Evolutionary conservation across 768 basidiomycete species (phyloP), one percentile per base, ranked within the genome.

Genomic region (Russula sp.): DNA sequence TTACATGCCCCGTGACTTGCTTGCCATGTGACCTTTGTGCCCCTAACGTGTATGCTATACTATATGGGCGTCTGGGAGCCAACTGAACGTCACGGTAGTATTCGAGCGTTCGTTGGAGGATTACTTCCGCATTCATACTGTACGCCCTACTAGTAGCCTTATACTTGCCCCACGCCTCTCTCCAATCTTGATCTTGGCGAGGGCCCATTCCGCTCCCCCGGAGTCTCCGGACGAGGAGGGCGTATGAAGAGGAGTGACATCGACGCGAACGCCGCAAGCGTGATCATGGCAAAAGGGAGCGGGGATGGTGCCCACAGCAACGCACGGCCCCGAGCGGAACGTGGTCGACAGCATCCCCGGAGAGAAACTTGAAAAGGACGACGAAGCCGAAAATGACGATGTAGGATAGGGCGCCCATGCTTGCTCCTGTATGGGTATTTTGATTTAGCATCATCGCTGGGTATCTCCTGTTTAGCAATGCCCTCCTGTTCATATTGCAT

Each of bases 161-260:
- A n/a, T 52, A 40, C 31, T 47, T 69, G 64, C 44, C 61, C 61
- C 63, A 59, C 47, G 18, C 61, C 48, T 57, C 66, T 67, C 58
- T 54, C 59, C 10, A 54, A 44, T 42, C 61, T 64, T 45, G 55
- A 40, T 35, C 11, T 51, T 14, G 52, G 57, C 44, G 32, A 64
- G 10, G 20, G 55, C 10, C 14, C 59, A 9, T 55, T 58, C 40
- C 62, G 48, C 39, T 57, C 65, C 8, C 27, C 56, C 55, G 6
- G 53, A 59, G 20, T 62, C 60, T 47, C 48, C 45, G 18, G 45
- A 66, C 22, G 57, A 59, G 37, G 64, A 66, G 2, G 59, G 56
- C 56, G 27, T 68, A 66, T 45, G 67, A 68, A 32, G 67, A 68
- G 49, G 67, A 63, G 55, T 63, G 61, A 49, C 65, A 62, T 4